phyloP scores from a whole-genome alignment of 129 eudicot genomes.

The Silybum marianum region DNA sequence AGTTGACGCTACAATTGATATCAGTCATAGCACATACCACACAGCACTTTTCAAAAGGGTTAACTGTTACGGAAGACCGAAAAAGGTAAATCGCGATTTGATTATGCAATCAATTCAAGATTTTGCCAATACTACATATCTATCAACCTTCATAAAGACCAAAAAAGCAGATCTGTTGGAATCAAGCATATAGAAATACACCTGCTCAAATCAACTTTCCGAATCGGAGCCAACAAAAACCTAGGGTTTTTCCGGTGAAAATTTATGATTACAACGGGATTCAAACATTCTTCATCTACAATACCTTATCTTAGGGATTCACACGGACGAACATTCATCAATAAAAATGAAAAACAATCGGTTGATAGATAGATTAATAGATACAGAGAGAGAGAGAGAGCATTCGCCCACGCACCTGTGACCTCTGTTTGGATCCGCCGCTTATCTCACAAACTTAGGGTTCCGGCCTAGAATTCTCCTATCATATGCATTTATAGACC shows the following conservation, averaged over 20 bases:
- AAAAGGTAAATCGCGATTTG: conserved; percentile 20
- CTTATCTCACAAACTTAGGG: conserved; percentile 22
- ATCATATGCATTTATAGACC: conserved; percentile 31
- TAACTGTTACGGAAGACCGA: neutral
- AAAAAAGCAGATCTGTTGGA: neutral
- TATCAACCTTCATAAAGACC: conserved; percentile 14
- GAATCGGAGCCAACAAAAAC: neutral
- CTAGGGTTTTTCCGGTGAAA: conserved; percentile 1
- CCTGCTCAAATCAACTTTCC: neutral
- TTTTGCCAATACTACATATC: neutral
- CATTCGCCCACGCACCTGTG: conserved; percentile 21
- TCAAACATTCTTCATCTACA: conserved; percentile 7
- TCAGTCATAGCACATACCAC: conserved; percentile 11
- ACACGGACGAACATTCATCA: neutral
- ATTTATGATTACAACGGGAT: conserved; percentile 17
- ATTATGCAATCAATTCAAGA: conserved; percentile 15
- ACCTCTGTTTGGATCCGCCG: conserved; percentile 16
- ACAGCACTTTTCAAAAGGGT: neutral
- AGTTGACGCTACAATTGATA: conserved; percentile 1
- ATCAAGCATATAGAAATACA: neutral
- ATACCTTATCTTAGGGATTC: conserved; percentile 9
- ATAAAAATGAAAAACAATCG: conserved; percentile 1
- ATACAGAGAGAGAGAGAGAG: conserved; percentile 29
- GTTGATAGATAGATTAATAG: conserved; percentile 12
- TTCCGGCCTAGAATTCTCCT: neutral